A percentile compares a stretch with the other conserved stretches of the same genome.
Evolutionary conservation across 2,329 filamentous ascomycete species (phyloP).

Genomic region (Geosmithia morbida): DNA sequence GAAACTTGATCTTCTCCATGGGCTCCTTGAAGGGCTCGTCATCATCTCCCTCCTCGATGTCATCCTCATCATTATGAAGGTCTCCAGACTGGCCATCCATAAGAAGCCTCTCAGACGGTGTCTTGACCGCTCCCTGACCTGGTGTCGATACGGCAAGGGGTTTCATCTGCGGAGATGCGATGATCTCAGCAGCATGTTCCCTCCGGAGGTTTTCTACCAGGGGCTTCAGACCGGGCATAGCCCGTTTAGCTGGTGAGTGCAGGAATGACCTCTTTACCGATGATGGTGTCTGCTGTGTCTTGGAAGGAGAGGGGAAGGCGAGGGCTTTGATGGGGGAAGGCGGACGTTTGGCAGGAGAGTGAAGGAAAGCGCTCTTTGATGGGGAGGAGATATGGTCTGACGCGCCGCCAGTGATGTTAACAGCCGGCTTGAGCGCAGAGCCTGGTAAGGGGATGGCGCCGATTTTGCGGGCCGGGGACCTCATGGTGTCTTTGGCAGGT

Average conservation of each 20-base stretch:
- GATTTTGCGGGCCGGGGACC: slow-evolving; percentile 36
- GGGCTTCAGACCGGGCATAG: slow-evolving; percentile 18
- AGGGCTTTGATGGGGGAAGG: slow-evolving; percentile 27
- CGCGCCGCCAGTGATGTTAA: slow-evolving; percentile 3
- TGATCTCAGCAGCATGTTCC: slow-evolving; percentile 6
- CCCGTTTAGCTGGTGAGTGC: slow-evolving; percentile 36
- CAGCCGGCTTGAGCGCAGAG: slow-evolving; percentile 14
- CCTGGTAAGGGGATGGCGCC: slow-evolving; percentile 14
- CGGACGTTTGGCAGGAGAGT: slow-evolving; percentile 36
- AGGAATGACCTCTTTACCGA: slow-evolving; percentile 32
- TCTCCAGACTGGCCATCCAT: slow-evolving; percentile 12
- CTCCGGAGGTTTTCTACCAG: slow-evolving; percentile 12
- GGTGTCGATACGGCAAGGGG: slow-evolving; percentile 18
- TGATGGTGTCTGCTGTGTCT: slow-evolving; percentile 16
- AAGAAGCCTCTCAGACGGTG: slow-evolving; percentile 22
- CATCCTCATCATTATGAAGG: slow-evolving; percentile 5
- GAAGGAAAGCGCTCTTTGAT: slow-evolving; percentile 24
- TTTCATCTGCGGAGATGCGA: slow-evolving; percentile 19
- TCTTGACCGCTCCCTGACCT: slow-evolving; percentile 7
- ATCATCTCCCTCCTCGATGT: slow-evolving; percentile 7
- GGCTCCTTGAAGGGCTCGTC: slow-evolving; percentile 18
- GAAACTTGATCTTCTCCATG: slow-evolving; percentile 22
- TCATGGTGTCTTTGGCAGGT: slow-evolving; percentile 39
- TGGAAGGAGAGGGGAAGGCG: slow-evolving; percentile 11
- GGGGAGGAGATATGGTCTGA: slow-evolving; percentile 11